Evolutionary conservation across 257 asterid genomes (phyloP).

Genomic region (Lantana camara): DNA sequence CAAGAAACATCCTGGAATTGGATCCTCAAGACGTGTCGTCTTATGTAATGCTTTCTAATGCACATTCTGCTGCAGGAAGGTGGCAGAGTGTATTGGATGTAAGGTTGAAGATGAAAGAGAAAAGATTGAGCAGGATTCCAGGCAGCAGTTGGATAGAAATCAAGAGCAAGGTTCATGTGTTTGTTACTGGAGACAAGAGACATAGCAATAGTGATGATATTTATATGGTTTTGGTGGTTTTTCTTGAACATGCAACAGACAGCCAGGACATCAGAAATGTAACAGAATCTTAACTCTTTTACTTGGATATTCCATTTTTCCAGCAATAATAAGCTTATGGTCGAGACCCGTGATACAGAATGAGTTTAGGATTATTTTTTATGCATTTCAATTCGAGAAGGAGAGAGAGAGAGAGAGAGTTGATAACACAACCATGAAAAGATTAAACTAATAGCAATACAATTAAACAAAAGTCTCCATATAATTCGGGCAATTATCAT

Average conservation of each 20-base stretch:
- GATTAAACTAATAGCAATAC: background rate
- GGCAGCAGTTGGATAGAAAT: conserved; percentile 91
- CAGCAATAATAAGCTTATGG: no score
- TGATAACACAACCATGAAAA: no score
- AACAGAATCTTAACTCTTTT: conserved; percentile 19
- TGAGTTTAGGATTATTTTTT: no score
- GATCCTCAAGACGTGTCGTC: conserved; percentile 85
- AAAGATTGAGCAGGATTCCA: conserved; percentile 59
- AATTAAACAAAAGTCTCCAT: conserved; percentile 4
- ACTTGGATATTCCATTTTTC: no score
- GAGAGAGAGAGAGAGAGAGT: no score
- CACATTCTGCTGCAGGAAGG: conserved; percentile 77
- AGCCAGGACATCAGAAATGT: conserved; percentile 23
- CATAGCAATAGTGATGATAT: conserved; percentile 47
- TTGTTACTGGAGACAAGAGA: conserved; percentile 60
- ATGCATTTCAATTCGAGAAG: no score
- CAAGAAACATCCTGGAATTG: conserved; percentile 56
- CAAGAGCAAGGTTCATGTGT: conserved; percentile 58
- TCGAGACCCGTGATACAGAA: no score
- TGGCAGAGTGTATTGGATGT: conserved; percentile 53
- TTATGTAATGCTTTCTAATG: conserved; percentile 87
- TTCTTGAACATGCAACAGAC: conserved; percentile 37
- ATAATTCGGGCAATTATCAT: background rate
- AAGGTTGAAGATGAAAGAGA: conserved; percentile 65
- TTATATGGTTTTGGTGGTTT: conserved; percentile 37